Conservation (phyloP, 306 rosid species). For the Trifolium fragiferum region DNA sequence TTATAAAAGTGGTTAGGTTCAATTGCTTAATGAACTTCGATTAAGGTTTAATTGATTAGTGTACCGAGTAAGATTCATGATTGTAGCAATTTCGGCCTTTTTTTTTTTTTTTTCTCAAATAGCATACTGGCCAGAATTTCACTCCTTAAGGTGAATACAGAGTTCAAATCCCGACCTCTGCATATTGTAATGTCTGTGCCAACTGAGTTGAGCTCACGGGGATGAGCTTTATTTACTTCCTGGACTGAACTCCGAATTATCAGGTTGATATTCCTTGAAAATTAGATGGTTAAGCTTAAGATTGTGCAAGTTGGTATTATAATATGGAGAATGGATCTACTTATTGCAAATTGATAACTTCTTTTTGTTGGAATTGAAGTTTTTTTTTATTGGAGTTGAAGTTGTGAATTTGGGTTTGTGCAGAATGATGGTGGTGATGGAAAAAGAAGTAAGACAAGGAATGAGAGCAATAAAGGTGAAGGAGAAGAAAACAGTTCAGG, state of each 20-base stretch:
- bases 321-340: conserved; percentile 28
- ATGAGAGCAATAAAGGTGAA: conserved; percentile 51
- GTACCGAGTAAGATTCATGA: not conserved
- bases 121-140: too few species aligned
- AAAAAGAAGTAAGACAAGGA: conserved; percentile 60
- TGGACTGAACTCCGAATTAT: not conserved
- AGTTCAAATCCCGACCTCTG: too few species aligned
- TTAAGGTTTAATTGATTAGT: not conserved
- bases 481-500: conserved; percentile 67
- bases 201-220: too few species aligned
- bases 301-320: not conserved
- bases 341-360: not conserved
- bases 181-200: too few species aligned
- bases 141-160: too few species aligned
- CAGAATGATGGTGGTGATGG: conserved; percentile 65
- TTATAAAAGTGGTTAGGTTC: not conserved
- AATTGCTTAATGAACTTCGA: not conserved
- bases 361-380: conserved; percentile 19
- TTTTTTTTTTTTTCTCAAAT: too few species aligned
- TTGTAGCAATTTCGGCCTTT: not conserved
- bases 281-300: not conserved
- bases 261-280: not conserved
- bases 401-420: conserved; percentile 30
- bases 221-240: not conserved
- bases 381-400: conserved; percentile 22